These are phyloP conservation scores for Abelmoschus esculentus DNA, from an alignment of 345 rosid genomes.

Conservation along the genomic window DNA sequence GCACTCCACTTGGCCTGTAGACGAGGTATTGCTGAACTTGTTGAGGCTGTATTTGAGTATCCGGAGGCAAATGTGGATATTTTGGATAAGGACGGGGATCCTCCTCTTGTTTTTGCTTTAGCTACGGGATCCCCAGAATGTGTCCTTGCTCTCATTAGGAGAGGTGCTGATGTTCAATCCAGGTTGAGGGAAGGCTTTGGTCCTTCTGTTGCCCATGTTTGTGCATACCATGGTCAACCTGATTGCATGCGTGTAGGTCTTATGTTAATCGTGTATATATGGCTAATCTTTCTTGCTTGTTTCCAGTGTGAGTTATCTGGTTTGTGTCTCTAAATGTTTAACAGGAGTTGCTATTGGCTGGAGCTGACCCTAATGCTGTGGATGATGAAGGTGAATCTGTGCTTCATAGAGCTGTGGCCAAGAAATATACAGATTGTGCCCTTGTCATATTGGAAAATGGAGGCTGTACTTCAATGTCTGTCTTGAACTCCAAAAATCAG, in stretches of 20 bases:
- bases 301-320: too few relatives aligned
- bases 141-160: constrained; percentile 74
- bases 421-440: too few relatives aligned
- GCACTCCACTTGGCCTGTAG: constrained; percentile 97
- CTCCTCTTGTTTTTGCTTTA: constrained; percentile 96
- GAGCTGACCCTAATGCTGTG: too few relatives aligned
- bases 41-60: constrained; percentile 64
- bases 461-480: too few relatives aligned
- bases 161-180: constrained; percentile 77
- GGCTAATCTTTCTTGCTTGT: background rate
- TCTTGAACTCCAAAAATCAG: too few relatives aligned
- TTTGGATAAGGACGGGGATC: constrained; percentile 92
- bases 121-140: constrained; percentile 98
- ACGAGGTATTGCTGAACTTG: constrained; percentile 85
- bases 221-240: constrained; percentile 98
- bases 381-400: too few relatives aligned
- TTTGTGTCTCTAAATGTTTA: too few relatives aligned
- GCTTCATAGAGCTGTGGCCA: too few relatives aligned
- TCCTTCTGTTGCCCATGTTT: constrained; percentile 94
- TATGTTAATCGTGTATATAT: constrained; percentile 8
- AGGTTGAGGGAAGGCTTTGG: constrained; percentile 84
- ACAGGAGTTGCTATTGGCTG: too few relatives aligned
- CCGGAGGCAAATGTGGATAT: constrained; percentile 69
- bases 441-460: too few relatives aligned
- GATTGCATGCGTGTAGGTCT: constrained; percentile 93